Percentiles rank a stretch among this genome's conserved stretches.
These are phyloP conservation scores for Trametes maxima DNA, from an alignment of 768 basidiomycete genomes.

Conservation along the genomic window DNA sequence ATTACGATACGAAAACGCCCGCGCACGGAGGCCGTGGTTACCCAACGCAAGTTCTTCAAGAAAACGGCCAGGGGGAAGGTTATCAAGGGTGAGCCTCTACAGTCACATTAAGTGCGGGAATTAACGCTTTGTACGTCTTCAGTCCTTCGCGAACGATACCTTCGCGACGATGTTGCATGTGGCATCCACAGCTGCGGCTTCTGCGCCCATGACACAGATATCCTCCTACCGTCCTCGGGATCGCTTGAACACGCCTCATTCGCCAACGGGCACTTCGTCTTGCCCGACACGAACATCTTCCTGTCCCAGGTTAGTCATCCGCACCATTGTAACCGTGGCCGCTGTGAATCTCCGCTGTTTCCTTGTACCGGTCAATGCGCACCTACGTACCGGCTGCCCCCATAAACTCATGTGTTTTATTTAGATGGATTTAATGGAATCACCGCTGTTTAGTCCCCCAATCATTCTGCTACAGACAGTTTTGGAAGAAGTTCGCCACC, in stretches of 20 bases:
- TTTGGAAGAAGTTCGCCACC: constrained; percentile 93
- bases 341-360: not conserved
- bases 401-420: constrained; percentile 14
- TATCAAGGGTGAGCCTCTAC: constrained; percentile 70
- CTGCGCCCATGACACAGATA: constrained; percentile 50
- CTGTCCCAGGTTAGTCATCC: constrained; percentile 69
- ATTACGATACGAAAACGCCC: constrained; percentile 78
- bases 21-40: constrained; percentile 67
- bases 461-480: constrained; percentile 95
- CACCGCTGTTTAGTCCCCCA: constrained; percentile 69
- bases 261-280: constrained; percentile 72
- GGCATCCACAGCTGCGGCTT: constrained; percentile 72
- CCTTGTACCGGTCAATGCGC: not conserved
- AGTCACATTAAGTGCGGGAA: constrained; percentile 1
- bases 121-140: not conserved
- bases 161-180: constrained; percentile 89
- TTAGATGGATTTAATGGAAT: constrained; percentile 94
- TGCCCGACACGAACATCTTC: constrained; percentile 96
- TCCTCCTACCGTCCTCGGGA: constrained; percentile 60
- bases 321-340: not conserved
- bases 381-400: not conserved
- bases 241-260: constrained; percentile 57
- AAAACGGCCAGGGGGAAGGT: constrained; percentile 95
- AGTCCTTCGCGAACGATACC: constrained; percentile 91
- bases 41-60: constrained; percentile 93